These are phyloP conservation scores for Sarocladium brachiariae DNA, from an alignment of 2,329 filamentous ascomycete species.

Conservation along the genomic window DNA sequence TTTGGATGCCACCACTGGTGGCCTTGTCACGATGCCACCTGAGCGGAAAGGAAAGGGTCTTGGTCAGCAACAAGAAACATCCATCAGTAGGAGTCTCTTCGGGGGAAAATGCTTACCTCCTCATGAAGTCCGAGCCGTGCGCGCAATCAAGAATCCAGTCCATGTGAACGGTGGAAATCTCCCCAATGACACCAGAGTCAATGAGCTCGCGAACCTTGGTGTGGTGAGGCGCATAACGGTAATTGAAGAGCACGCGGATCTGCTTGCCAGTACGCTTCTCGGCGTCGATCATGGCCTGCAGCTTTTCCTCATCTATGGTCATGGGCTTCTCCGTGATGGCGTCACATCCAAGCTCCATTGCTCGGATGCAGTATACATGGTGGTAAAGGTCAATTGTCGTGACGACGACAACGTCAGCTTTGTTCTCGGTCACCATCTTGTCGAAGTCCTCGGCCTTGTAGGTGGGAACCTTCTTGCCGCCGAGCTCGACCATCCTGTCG, in stretches of 20 bases:
- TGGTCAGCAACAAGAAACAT: too few species aligned
- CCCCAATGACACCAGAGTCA: slow-evolving; percentile 35
- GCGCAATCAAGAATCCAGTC: slow-evolving; percentile 44
- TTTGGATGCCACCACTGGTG: slow-evolving; percentile 39
- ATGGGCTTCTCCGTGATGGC: slow-evolving; percentile 46
- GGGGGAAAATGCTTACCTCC: slow-evolving; percentile 21
- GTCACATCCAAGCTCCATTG: slow-evolving; percentile 40
- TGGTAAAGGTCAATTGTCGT: slow-evolving; percentile 43
- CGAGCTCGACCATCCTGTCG: slow-evolving; percentile 25
- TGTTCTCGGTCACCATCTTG: slow-evolving; percentile 36
- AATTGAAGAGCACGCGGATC: slow-evolving; percentile 43
- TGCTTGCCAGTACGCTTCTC: slow-evolving; percentile 35
- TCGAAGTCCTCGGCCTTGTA: slow-evolving; percentile 39
- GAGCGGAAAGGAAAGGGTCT: background rate
- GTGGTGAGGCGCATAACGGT: slow-evolving; percentile 44
- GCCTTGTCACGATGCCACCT: slow-evolving; percentile 41
- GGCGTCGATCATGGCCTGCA: slow-evolving; percentile 35
- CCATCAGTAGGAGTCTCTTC: background rate
- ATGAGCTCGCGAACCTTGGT: slow-evolving; percentile 41
- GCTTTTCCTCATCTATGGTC: slow-evolving; percentile 41
- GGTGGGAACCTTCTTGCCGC: slow-evolving; percentile 29
- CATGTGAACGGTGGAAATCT: slow-evolving; percentile 38
- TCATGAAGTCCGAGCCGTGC: slow-evolving; percentile 43
- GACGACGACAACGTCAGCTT: slow-evolving; percentile 39
- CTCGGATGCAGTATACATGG: slow-evolving; percentile 38